Evolutionary conservation across 331 rosid species (phyloP).

Genomic region (Pyrus hybrid): DNA sequence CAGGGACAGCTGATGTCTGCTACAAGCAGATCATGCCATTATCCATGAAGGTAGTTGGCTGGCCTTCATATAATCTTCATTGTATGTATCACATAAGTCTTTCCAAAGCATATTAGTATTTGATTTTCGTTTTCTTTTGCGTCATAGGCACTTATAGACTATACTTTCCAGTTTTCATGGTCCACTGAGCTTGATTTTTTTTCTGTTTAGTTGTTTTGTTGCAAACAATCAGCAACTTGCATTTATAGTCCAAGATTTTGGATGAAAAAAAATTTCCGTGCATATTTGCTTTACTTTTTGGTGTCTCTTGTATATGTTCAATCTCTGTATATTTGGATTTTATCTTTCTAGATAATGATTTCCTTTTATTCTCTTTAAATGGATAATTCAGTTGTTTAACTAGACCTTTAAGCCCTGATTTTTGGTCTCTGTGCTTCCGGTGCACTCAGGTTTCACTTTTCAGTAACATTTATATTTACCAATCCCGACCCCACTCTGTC

Average conservation of each 20-base stretch:
- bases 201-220: neutral
- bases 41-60: constrained; percentile 66
- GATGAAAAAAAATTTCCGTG: neutral
- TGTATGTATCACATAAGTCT: neutral
- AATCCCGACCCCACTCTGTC: too few relatives aligned
- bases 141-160: neutral
- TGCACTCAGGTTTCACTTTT: too few relatives aligned
- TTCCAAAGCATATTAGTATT: neutral
- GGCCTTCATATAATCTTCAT: neutral
- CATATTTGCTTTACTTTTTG: neutral
- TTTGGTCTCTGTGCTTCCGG: too few relatives aligned
- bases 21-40: constrained; percentile 94
- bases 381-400: neutral
- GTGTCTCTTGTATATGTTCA: neutral
- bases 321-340: neutral
- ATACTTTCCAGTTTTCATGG: neutral
- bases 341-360: neutral
- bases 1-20: constrained; percentile 92
- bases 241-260: neutral
- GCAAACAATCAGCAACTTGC: neutral
- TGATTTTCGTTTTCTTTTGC: neutral
- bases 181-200: neutral
- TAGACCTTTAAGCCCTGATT: neutral
- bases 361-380: neutral
- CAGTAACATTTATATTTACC: too few relatives aligned